These are phyloP conservation scores for Metarhizium sp. DNA, from an alignment of 2,329 filamentous ascomycete species.

Conservation along the genomic window DNA sequence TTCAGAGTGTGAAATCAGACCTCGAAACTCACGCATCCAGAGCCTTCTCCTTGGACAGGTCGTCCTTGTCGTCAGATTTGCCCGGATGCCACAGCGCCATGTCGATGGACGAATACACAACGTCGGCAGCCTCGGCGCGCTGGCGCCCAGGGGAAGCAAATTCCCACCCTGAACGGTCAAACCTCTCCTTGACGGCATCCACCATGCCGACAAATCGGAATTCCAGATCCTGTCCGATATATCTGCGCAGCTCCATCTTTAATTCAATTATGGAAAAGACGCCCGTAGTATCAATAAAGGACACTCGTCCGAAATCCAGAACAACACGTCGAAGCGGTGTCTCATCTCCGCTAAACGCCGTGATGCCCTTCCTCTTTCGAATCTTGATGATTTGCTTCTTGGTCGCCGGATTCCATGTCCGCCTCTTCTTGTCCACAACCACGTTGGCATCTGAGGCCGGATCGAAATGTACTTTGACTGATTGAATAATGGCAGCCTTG, in stretches of 20 bases:
- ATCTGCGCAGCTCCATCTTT: slow-evolving; percentile 36
- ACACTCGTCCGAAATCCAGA: slow-evolving; percentile 41
- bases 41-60: slow-evolving; percentile 10
- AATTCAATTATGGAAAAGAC: slow-evolving; percentile 39
- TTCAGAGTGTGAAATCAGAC: no score
- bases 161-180: slow-evolving; percentile 28
- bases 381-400: slow-evolving; percentile 37
- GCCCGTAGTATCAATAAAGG: slow-evolving; percentile 44
- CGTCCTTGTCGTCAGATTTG: slow-evolving; percentile 6
- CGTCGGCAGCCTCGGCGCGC: slow-evolving; percentile 10
- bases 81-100: slow-evolving; percentile 11
- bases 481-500: slow-evolving; percentile 39
- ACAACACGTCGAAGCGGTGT: slow-evolving; percentile 37
- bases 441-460: slow-evolving; percentile 32
- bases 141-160: slow-evolving; percentile 20
- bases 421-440: slow-evolving; percentile 27
- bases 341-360: slow-evolving; percentile 19
- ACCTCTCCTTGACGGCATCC: slow-evolving; percentile 28
- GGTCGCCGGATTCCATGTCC: slow-evolving; percentile 45
- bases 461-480: slow-evolving; percentile 30
- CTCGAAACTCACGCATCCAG: slow-evolving; percentile 6
- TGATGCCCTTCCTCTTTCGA: slow-evolving; percentile 28
- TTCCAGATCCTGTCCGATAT: slow-evolving; percentile 34
- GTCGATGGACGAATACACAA: slow-evolving; percentile 12
- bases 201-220: slow-evolving; percentile 40